Evolutionary conservation across 108 stramenopile species (phyloP).

Genomic region (Nitzschia sp.): DNA sequence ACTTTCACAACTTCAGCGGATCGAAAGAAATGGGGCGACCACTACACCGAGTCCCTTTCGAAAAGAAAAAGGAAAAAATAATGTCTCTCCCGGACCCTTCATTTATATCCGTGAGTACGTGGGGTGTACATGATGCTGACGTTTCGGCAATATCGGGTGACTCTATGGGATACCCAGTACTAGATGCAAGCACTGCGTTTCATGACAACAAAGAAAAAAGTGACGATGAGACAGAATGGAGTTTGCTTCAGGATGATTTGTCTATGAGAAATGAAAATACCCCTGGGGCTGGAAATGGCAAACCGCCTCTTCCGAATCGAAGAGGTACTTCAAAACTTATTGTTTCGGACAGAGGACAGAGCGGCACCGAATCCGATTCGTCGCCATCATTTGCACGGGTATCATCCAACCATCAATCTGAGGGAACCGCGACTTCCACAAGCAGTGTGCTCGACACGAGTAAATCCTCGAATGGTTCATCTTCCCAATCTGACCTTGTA

Average conservation of each 20-base stretch:
- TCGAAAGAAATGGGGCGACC: not conserved
- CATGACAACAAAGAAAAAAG: not conserved
- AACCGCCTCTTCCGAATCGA: not conserved
- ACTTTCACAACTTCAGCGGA: no score
- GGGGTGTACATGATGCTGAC: not conserved
- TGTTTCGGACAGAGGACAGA: no score
- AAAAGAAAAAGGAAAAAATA: not conserved
- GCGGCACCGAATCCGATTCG: no score
- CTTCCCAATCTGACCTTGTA: not conserved
- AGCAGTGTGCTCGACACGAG: not conserved
- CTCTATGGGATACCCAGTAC: slow-evolving; percentile 5
- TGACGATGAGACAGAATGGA: slow-evolving; percentile 2
- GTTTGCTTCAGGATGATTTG: not conserved
- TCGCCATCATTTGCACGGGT: no score
- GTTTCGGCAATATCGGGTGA: slow-evolving; percentile 5
- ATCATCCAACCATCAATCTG: no score
- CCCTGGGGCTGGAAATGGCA: not conserved
- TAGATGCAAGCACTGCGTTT: not conserved
- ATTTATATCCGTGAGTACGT: not conserved
- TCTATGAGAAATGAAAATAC: not conserved
- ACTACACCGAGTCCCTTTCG: not conserved
- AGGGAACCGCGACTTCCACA: not conserved
- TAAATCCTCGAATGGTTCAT: not conserved
- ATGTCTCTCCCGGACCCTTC: no score
- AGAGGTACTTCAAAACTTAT: no score